Conservation (phyloP, 345 rosid species). For the Citrus cavaleriei region DNA sequence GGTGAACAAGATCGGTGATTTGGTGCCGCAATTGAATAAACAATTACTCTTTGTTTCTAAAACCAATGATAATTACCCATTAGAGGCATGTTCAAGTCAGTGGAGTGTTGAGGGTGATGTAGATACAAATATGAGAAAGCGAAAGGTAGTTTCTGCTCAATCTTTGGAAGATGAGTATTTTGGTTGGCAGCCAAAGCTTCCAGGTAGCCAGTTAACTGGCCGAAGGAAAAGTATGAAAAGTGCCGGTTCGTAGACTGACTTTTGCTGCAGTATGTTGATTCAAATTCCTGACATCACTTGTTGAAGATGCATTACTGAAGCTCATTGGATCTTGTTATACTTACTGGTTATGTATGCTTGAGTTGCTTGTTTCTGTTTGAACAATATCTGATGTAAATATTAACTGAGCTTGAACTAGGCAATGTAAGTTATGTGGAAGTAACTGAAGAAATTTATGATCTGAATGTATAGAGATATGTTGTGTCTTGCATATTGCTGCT, state of each 20-base stretch:
- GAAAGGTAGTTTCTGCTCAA: slow-evolving; percentile 27
- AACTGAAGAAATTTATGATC: slow-evolving; percentile 15
- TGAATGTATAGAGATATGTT: slow-evolving; percentile 2
- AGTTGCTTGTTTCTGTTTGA: slow-evolving; percentile 19
- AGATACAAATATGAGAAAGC: slow-evolving; percentile 29
- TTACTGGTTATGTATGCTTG: slow-evolving; percentile 6
- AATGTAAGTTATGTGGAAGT: slow-evolving; percentile 6
- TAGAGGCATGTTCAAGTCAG: slow-evolving; percentile 16
- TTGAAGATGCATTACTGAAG: slow-evolving; percentile 17
- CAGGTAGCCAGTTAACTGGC: slow-evolving; percentile 18
- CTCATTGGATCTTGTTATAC: slow-evolving; percentile 4
- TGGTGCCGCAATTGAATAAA: slow-evolving; percentile 11
- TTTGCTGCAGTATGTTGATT: slow-evolving; percentile 22
- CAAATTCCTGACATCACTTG: slow-evolving; percentile 14
- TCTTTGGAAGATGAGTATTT: slow-evolving; percentile 27
- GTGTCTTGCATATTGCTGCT: background rate
- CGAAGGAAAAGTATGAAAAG: slow-evolving; percentile 23
- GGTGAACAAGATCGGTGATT: slow-evolving; percentile 21
- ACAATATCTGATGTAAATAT: slow-evolving; percentile 30
- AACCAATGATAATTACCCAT: slow-evolving; percentile 12
- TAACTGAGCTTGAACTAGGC: slow-evolving; percentile 16
- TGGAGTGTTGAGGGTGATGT: slow-evolving; percentile 5
- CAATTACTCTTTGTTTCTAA: slow-evolving; percentile 8
- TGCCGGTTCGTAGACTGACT: slow-evolving; percentile 23
- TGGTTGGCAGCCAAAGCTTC: slow-evolving; percentile 33